Evolutionary conservation across 768 basidiomycete genomes (phyloP), one percentile per base, ranked within the genome.

Genomic region (Pleurotus cornucopiae): DNA sequence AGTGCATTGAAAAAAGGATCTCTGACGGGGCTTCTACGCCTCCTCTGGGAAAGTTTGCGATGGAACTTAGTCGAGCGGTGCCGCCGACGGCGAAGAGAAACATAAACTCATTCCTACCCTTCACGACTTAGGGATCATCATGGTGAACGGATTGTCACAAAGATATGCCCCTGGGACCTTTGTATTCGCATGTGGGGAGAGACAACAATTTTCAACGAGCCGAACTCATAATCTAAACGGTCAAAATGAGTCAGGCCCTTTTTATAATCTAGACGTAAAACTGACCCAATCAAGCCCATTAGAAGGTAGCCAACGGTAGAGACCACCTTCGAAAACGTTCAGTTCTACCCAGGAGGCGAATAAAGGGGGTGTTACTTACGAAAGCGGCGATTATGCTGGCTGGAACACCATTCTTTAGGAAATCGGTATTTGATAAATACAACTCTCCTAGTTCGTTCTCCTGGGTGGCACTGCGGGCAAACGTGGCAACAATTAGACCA

Each of bases 401-500:
- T 0, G 94, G 95, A 14, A 98, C 84, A 45, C 95, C 94, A 61
- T 93, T 94, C 76, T 91, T 92, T 62, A 97, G 71, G 74, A 98
- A 97, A 70, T 98, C 95, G 6, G 87, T 69, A 67, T 91, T 86
- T 49, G 86, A 73, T 45, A 94, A 76, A 75, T 97, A 99, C 38
- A 89, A 71, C 62, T 93, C 85, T 2, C 97, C 96, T 52, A 98
- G 80, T 65, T 97, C 94, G 67, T 98, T 89, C 65, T 97, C 95
- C 68, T 96, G 91, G 5, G 92, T 91, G 4, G 92, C 91, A 48
- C 90, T 92, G 58, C n/a, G 47, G 21, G 45, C 44, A 61, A 53
- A 40, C 52, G 57, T 59, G 43, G 54, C 46, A 54, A 38, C 47
- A 16, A 20, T 53, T 53, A 53, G 37, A 7, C 7, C 30, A 34